phyloP scores from a whole-genome alignment of 1,284 basidiomycete genomes.

The Sutorius eximius region DNA sequence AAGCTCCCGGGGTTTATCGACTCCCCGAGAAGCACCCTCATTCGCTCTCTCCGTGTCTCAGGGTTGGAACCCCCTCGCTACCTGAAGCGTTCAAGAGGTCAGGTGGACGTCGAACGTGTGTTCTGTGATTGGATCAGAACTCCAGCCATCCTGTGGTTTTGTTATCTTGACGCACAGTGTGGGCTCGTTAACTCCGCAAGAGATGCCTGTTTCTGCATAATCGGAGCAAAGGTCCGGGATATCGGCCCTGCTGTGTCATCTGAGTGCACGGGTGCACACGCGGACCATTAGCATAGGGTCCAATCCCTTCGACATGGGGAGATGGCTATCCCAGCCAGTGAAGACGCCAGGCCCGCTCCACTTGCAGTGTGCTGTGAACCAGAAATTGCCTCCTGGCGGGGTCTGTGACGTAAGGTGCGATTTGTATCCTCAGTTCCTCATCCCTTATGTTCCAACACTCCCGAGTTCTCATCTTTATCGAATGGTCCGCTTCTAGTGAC shows the following conservation, averaged over 20 bases:
- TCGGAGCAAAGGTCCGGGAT: neutral
- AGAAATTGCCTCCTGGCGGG: neutral
- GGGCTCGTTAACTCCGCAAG: no score
- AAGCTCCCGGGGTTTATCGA: neutral
- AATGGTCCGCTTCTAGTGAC: neutral
- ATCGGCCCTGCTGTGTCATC: no score
- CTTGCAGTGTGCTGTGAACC: neutral
- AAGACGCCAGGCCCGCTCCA: neutral
- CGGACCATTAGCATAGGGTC: conserved; percentile 6
- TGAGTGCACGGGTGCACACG: neutral
- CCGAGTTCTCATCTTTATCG: no score
- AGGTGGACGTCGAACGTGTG: neutral
- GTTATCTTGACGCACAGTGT: no score
- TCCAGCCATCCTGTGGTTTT: no score
- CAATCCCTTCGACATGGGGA: neutral
- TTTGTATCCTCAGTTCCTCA: neutral
- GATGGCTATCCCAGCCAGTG: neutral
- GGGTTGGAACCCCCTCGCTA: neutral
- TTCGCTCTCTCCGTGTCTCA: neutral
- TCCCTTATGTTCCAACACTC: no score
- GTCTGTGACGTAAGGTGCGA: no score
- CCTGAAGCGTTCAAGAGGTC: neutral
- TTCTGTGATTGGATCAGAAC: no score
- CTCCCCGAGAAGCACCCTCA: neutral
- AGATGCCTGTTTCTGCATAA: neutral